Percentiles rank a stretch among this genome's conserved stretches.
These are phyloP conservation scores for Blastobotrys arbuscula DNA, from an alignment of 1,139 yeast species.

Conservation along the genomic window DNA sequence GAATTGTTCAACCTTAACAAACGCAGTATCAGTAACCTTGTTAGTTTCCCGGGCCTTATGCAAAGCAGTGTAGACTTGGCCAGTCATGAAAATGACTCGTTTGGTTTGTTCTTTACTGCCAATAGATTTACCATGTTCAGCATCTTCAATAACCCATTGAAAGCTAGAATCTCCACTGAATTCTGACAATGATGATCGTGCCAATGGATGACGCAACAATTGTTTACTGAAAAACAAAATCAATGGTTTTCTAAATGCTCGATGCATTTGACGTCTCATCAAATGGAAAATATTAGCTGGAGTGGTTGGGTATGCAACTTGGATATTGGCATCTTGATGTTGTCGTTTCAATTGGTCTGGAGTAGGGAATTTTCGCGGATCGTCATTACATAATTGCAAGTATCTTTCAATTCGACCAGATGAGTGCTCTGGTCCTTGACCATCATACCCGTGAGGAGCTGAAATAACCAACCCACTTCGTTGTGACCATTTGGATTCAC, in stretches of 20 bases:
- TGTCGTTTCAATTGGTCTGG: constrained; percentile 88
- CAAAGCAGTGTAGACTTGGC: constrained; percentile 93
- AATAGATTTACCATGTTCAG: constrained; percentile 70
- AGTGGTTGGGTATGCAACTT: constrained; percentile 96
- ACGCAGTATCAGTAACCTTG: constrained; percentile 77
- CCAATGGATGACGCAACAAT: constrained; percentile 95
- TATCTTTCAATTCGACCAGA: constrained; percentile 97
- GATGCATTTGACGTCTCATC: constrained; percentile 98
- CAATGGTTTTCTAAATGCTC: constrained; percentile 98
- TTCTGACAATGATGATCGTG: constrained; percentile 76
- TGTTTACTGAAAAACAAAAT: constrained; percentile 86
- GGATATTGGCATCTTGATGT: constrained; percentile 98
- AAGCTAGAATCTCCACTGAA: constrained; percentile 89
- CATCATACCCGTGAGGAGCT: constrained; percentile 98
- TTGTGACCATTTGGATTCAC: constrained; percentile 98
- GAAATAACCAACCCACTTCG: constrained; percentile 94
- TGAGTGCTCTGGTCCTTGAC: constrained; percentile 99
- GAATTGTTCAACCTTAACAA: constrained; percentile 85
- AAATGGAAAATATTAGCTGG: constrained; percentile 97
- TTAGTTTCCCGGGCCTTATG: constrained; percentile 79
- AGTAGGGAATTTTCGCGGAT: constrained; percentile 88
- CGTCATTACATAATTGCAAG: constrained; percentile 93
- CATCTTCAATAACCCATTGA: constrained; percentile 94
- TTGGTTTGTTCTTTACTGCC: constrained; percentile 78
- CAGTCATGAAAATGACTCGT: constrained; percentile 77